Evolutionary conservation across 73 alveolate species (phyloP).

Genomic region (Tetrahymena elliotti): DNA sequence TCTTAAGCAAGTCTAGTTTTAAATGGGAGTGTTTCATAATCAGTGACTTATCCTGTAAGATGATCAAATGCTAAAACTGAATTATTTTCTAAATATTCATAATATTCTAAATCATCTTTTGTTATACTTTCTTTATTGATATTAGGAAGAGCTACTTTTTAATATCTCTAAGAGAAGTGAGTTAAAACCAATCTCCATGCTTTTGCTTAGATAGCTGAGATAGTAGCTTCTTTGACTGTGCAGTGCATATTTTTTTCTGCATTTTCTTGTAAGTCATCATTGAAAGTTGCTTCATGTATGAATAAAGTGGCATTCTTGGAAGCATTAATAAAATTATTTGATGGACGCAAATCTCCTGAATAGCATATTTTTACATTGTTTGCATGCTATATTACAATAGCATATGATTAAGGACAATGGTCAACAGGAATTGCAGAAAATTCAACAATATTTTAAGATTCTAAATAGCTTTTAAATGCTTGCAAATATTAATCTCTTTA

Average conservation of each 20-base stretch:
- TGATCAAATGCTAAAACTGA: conserved; percentile 56
- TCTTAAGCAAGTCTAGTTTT: neutral
- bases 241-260: conserved; percentile 86
- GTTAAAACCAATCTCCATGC: conserved; percentile 80
- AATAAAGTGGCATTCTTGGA: conserved; percentile 72
- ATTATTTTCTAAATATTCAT: conserved; percentile 10
- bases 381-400: conserved; percentile 60
- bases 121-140: neutral
- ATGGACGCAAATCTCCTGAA: conserved; percentile 89
- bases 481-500: conserved; percentile 17
- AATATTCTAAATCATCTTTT: neutral
- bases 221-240: conserved; percentile 81
- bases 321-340: conserved; percentile 65
- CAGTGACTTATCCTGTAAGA: conserved; percentile 21
- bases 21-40: conserved; percentile 12
- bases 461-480: neutral
- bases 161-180: conserved; percentile 88
- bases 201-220: conserved; percentile 53
- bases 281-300: conserved; percentile 95
- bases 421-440: conserved; percentile 70
- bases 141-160: conserved; percentile 46
- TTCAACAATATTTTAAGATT: neutral
- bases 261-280: conserved; percentile 59
- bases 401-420: conserved; percentile 83
- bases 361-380: conserved; percentile 63